These are phyloP conservation scores for Protomyces gravidus DNA, from an alignment of 1,139 yeast genomes.

Conservation along the genomic window DNA sequence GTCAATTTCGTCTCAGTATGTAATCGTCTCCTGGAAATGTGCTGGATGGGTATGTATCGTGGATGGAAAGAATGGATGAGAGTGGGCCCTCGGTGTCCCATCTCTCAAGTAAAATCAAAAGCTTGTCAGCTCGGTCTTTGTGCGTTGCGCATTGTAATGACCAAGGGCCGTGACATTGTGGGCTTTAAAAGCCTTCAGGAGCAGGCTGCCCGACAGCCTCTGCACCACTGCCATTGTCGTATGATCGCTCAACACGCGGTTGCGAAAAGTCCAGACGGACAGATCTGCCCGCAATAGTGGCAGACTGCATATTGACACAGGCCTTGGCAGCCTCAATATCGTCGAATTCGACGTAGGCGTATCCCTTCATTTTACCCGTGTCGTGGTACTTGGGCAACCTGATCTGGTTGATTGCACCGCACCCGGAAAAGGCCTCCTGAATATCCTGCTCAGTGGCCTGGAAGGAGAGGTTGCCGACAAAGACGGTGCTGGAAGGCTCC, in stretches of 20 bases:
- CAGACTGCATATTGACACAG: conserved; percentile 86
- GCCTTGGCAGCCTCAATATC: conserved; percentile 71
- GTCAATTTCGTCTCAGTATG: not conserved
- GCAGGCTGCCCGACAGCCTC: conserved; percentile 41
- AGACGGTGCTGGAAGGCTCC: conserved; percentile 66
- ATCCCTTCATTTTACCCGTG: conserved; percentile 87
- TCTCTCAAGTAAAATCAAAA: too few species aligned
- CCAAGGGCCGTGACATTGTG: too few species aligned
- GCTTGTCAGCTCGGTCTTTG: too few species aligned
- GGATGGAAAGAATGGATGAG: too few species aligned
- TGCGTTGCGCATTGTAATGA: too few species aligned
- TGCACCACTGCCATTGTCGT: conserved; percentile 69
- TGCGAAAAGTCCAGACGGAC: conserved; percentile 89
- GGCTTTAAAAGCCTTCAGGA: not conserved
- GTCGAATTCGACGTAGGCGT: conserved; percentile 91
- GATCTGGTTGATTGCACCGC: conserved; percentile 79
- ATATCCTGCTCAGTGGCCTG: conserved; percentile 93
- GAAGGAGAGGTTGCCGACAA: conserved; percentile 98
- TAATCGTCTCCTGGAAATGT: too few species aligned
- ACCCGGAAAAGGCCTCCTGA: conserved; percentile 71
- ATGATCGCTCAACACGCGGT: conserved; percentile 54
- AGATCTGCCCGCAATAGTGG: conserved; percentile 94
- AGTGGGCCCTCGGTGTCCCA: too few species aligned
- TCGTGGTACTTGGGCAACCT: conserved; percentile 92
- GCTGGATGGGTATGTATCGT: not conserved